Conservation (phyloP, 768 basidiomycete genomes). For the Gymnopilus junonius region DNA sequence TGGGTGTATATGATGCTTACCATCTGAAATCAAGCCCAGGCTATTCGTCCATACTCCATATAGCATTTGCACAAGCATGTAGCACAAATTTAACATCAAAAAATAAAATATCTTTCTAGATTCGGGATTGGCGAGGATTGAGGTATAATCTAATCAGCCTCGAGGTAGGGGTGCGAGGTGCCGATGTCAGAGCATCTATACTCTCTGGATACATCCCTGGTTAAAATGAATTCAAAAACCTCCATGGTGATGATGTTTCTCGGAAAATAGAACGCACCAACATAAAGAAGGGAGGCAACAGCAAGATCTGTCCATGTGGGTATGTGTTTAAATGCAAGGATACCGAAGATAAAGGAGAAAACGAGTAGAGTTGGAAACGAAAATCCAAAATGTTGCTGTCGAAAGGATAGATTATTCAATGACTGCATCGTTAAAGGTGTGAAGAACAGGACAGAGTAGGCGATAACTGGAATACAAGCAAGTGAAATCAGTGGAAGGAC, state of each 20-base stretch:
- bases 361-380: constrained; percentile 60
- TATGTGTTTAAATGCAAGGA: constrained; percentile 64
- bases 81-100: constrained; percentile 89
- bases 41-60: constrained; percentile 99
- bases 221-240: not conserved
- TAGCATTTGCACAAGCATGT: constrained; percentile 96
- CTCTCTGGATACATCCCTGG: constrained; percentile 58
- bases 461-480: constrained; percentile 61
- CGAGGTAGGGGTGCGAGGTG: constrained; percentile 56
- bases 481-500: constrained; percentile 61
- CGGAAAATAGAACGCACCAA: constrained; percentile 46
- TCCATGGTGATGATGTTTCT: not conserved
- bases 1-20: constrained; percentile 42
- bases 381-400: constrained; percentile 58
- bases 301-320: constrained; percentile 63
- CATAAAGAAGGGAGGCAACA: constrained; percentile 61
- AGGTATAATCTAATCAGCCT: constrained; percentile 71
- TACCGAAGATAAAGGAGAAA: constrained; percentile 57
- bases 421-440: constrained; percentile 54
- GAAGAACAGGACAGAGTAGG: constrained; percentile 65
- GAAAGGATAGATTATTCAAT: constrained; percentile 51
- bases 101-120: constrained; percentile 98
- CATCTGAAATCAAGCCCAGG: constrained; percentile 94
- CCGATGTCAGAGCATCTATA: constrained; percentile 43
- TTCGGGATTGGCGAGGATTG: constrained; percentile 90